Evolutionary conservation across 192 early-diverging fungal genomes (phyloP).

Genomic region (Gryganskiella cystojenkinii): DNA sequence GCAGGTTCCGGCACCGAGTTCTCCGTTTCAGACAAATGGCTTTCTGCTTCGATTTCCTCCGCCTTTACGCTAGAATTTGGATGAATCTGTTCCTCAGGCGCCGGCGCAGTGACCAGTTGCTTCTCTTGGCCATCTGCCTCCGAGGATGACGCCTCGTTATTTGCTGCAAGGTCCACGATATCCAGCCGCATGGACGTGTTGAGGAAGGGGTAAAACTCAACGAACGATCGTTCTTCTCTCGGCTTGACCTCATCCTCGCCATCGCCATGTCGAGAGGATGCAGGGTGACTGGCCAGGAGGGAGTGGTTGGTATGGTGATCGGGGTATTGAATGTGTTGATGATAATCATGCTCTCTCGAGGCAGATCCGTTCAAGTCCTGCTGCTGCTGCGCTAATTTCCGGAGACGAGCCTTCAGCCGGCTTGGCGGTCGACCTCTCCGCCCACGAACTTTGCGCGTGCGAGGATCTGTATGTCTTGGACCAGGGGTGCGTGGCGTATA

Average conservation of each 20-base stretch:
- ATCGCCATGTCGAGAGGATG: conserved; percentile 26
- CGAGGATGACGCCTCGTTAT: background rate
- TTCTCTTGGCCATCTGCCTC: background rate
- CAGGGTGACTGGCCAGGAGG: conserved; percentile 16
- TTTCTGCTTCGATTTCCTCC: too few species aligned
- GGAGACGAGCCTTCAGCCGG: conserved; percentile 19
- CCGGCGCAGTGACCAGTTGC: too few species aligned
- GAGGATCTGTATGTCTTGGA: background rate
- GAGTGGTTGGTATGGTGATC: conserved; percentile 20
- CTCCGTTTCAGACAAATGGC: too few species aligned
- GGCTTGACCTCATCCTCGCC: conserved; percentile 65
- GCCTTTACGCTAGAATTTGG: too few species aligned
- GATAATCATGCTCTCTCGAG: background rate
- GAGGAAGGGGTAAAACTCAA: conserved; percentile 86
- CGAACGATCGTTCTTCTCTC: conserved; percentile 86
- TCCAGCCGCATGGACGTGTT: conserved; percentile 61
- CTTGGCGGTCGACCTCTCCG: conserved; percentile 39
- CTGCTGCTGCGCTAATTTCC: conserved; percentile 12
- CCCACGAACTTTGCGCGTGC: conserved; percentile 13
- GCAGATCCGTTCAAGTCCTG: background rate
- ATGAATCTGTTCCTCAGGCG: too few species aligned
- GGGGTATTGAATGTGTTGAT: background rate
- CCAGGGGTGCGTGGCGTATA: background rate
- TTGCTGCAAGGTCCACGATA: conserved; percentile 52
- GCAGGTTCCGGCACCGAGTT: too few species aligned